phyloP scores from a whole-genome alignment of 208 protist genomes.

The Crithidia expoeki region DNA sequence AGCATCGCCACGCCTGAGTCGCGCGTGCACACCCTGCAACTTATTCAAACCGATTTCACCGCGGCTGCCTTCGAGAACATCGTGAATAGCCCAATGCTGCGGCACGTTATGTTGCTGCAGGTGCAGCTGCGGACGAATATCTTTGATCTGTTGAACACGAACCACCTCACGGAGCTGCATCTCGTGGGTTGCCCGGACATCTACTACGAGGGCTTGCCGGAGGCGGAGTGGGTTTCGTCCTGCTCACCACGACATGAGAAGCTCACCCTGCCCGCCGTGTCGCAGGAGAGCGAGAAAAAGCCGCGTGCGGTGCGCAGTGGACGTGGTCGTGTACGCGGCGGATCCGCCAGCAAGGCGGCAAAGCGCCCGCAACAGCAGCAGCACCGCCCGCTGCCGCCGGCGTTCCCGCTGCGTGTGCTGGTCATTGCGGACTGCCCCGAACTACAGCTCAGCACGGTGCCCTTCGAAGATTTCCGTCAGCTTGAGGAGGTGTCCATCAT shows the following conservation, averaged over 20 bases:
- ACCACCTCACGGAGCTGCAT: conserved; percentile 39
- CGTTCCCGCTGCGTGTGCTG: conserved; percentile 31
- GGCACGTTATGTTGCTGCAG: conserved; percentile 40
- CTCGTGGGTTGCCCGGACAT: conserved; percentile 41
- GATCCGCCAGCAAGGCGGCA: background rate
- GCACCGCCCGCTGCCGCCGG: conserved; percentile 7
- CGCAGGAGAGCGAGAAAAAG: background rate
- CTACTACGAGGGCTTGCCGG: conserved; percentile 27
- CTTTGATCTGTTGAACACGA: conserved; percentile 37
- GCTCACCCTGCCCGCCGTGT: background rate
- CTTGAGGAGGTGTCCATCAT: conserved; percentile 41
- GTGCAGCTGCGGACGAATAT: conserved; percentile 44
- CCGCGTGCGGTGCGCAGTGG: background rate
- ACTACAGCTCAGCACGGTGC: conserved; percentile 23
- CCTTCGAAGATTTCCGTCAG: conserved; percentile 23
- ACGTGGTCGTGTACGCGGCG: background rate
- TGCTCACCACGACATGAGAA: conserved; percentile 22
- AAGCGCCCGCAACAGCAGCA: conserved; percentile 1
- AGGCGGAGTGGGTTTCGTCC: conserved; percentile 13
- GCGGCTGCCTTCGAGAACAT: conserved; percentile 28
- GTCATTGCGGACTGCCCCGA: conserved; percentile 36
- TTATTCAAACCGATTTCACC: conserved; percentile 43
- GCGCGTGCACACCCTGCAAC: conserved; percentile 24
- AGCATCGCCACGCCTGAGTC: conserved; percentile 1
- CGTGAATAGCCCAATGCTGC: conserved; percentile 25